Evolutionary conservation across 495 filamentous ascomycete genomes (phyloP).

Genomic region (Penicillium macrosclerotiorum): DNA sequence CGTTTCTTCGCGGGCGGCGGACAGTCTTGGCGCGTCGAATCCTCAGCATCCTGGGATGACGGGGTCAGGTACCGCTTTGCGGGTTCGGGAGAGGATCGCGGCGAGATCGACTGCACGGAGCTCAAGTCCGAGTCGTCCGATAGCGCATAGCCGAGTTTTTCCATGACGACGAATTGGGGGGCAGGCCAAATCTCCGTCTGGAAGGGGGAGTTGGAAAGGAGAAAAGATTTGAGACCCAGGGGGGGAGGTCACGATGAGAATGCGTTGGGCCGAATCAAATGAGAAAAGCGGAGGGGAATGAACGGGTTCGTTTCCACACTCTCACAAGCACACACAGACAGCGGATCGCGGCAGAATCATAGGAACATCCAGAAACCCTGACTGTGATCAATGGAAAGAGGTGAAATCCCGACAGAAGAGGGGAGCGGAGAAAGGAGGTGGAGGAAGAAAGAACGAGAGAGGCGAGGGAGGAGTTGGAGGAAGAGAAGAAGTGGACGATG

Average conservation of each 20-base stretch:
- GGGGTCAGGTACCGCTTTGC: slow-evolving; percentile 54
- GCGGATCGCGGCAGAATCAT: too few relatives aligned
- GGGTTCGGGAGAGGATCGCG: slow-evolving; percentile 54
- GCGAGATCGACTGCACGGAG: slow-evolving; percentile 53
- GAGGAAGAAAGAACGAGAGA: slow-evolving; percentile 12
- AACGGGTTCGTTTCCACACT: too few relatives aligned
- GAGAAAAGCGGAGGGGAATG: too few relatives aligned
- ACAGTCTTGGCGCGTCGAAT: slow-evolving; percentile 52
- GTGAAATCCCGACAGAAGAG: not conserved
- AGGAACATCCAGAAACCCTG: too few relatives aligned
- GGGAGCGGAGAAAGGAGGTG: not conserved
- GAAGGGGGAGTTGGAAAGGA: slow-evolving; percentile 7
- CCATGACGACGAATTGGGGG: not conserved
- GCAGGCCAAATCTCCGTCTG: not conserved
- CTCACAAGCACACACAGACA: too few relatives aligned
- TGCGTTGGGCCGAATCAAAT: not conserved
- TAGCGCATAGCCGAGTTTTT: slow-evolving; percentile 39
- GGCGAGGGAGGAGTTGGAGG: slow-evolving; percentile 24
- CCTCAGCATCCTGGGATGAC: slow-evolving; percentile 54
- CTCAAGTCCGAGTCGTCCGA: slow-evolving; percentile 58
- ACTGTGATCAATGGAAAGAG: not conserved
- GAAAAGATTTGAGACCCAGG: not conserved
- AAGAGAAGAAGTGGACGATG: slow-evolving; percentile 25
- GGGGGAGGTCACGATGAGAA: too few relatives aligned
- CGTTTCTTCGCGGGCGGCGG: slow-evolving; percentile 68